phyloP scores from a whole-genome alignment of 495 filamentous ascomycete genomes.

The Astrothelium subdiscretum region DNA sequence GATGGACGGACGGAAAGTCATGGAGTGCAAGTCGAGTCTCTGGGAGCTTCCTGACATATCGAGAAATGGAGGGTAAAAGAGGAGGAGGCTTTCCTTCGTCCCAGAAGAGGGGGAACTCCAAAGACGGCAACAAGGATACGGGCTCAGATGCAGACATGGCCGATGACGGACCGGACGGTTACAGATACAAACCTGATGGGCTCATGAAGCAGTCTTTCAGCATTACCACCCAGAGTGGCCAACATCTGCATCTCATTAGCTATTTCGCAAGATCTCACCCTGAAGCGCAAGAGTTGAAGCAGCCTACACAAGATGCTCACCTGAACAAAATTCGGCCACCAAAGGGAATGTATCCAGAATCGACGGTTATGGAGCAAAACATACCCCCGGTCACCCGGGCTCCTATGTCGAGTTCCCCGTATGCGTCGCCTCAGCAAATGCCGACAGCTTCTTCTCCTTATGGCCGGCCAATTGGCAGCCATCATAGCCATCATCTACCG shows the following conservation, averaged over 20 bases:
- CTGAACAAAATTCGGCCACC: constrained; percentile 72
- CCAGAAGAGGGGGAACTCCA: constrained; percentile 21
- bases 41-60: constrained; percentile 92
- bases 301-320: constrained; percentile 68
- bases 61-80: constrained; percentile 98
- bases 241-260: constrained; percentile 93
- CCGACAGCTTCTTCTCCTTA: constrained; percentile 16
- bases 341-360: constrained; percentile 94
- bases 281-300: constrained; percentile 52
- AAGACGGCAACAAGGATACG: constrained; percentile 40
- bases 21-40: constrained; percentile 98
- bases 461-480: constrained; percentile 6
- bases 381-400: constrained; percentile 52
- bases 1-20: constrained; percentile 98
- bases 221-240: constrained; percentile 80
- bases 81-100: constrained; percentile 44
- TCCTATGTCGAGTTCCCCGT: constrained; percentile 47
- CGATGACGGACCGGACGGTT: constrained; percentile 86
- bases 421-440: constrained; percentile 41
- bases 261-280: constrained; percentile 78
- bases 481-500: constrained; percentile 29
- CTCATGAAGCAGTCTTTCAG: constrained; percentile 99
- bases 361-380: constrained; percentile 78
- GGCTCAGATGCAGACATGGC: constrained; percentile 69
- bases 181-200: constrained; percentile 92